A percentile compares a stretch with the other conserved stretches of the same genome.
phyloP scores from a whole-genome alignment of 768 basidiomycete species.

The Galerina sulciceps region DNA sequence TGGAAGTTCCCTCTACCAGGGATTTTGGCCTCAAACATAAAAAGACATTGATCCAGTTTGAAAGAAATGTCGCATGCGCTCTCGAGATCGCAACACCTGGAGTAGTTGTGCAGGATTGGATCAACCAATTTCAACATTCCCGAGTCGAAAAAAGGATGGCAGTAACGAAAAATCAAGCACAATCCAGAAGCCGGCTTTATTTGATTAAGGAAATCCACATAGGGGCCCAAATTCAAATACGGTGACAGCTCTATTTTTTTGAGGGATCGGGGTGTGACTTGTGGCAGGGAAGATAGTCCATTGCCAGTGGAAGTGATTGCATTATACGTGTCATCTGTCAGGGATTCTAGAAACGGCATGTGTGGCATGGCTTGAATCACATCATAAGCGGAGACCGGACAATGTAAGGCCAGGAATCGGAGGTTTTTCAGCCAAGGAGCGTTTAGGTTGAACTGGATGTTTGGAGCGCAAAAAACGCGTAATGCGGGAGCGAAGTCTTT shows the following conservation, averaged over 20 bases:
- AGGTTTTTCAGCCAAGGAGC: background rate
- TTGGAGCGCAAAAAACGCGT: background rate
- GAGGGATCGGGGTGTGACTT: background rate
- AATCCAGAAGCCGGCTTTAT: too few species aligned
- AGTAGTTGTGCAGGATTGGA: too few species aligned
- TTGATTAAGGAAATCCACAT: background rate
- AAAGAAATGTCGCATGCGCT: too few species aligned
- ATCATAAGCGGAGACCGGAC: background rate
- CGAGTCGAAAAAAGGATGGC: too few species aligned
- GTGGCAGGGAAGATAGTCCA: background rate
- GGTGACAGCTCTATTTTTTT: background rate
- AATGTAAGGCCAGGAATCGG: background rate
- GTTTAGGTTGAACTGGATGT: background rate
- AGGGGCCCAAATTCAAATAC: background rate
- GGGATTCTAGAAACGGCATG: background rate
- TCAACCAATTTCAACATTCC: too few species aligned
- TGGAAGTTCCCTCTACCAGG: too few species aligned
- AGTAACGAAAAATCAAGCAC: too few species aligned
- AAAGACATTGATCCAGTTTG: too few species aligned
- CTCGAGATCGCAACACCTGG: too few species aligned
- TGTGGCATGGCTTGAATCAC: background rate
- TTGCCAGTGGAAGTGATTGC: background rate
- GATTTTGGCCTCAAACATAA: too few species aligned
- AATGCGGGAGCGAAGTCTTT: background rate
- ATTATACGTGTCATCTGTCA: background rate